Conservation (phyloP, 768 basidiomycete species). For the Rubroboletus satanas region DNA sequence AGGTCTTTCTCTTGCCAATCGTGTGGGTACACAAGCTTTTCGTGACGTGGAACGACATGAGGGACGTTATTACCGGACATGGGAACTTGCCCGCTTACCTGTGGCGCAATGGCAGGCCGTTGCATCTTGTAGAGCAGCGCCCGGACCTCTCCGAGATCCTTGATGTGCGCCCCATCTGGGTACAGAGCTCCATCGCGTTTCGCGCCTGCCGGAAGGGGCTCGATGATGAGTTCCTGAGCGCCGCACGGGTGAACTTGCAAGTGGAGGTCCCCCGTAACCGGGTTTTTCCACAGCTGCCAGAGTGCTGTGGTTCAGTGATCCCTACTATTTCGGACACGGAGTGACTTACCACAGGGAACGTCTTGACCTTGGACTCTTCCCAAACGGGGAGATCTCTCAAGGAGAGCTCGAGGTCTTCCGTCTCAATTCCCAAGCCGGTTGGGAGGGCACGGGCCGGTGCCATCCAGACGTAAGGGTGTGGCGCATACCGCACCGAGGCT, state of each 20-base stretch:
- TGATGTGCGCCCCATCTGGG: slow-evolving; percentile 78
- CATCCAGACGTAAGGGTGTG: slow-evolving; percentile 93
- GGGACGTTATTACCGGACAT: background rate
- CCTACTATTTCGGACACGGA: background rate
- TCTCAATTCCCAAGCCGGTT: slow-evolving; percentile 81
- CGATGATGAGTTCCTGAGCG: slow-evolving; percentile 59
- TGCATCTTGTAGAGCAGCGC: slow-evolving; percentile 82
- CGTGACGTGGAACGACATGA: background rate
- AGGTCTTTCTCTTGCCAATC: slow-evolving; percentile 74
- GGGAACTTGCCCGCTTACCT: slow-evolving; percentile 32
- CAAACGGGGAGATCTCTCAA: slow-evolving; percentile 72
- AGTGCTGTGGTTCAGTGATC: background rate
- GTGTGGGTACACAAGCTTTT: slow-evolving; percentile 74
- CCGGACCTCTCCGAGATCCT: slow-evolving; percentile 67
- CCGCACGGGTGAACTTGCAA: slow-evolving; percentile 91
- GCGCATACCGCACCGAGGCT: slow-evolving; percentile 70
- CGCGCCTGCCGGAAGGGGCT: slow-evolving; percentile 64
- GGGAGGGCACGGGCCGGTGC: slow-evolving; percentile 65
- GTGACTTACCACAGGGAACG: slow-evolving; percentile 54
- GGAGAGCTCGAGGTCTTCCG: slow-evolving; percentile 68
- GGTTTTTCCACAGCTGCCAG: slow-evolving; percentile 84
- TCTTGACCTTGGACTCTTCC: slow-evolving; percentile 73
- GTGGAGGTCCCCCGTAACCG: slow-evolving; percentile 74
- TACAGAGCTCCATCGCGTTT: slow-evolving; percentile 63
- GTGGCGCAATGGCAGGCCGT: slow-evolving; percentile 81